Percentiles rank a stretch among this genome's conserved stretches.
Evolutionary conservation across 331 rosid genomes (phyloP).

Genomic region (Acacia pycnantha): DNA sequence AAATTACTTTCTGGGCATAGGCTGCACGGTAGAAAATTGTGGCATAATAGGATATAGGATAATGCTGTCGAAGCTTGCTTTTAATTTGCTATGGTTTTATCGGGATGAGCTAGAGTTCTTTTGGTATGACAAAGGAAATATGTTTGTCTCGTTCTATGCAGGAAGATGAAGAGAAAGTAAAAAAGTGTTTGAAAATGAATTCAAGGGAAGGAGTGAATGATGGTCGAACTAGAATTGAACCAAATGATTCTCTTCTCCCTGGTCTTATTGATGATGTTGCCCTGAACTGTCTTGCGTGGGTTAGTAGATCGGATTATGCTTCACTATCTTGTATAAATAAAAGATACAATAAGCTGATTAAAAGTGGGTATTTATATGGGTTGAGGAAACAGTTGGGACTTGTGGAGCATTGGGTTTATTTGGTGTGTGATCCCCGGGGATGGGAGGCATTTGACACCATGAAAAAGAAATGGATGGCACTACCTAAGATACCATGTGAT

Average conservation of each 20-base stretch:
- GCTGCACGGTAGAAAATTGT: conserved; percentile 13
- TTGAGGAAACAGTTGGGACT: conserved; percentile 62
- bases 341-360: conserved; percentile 56
- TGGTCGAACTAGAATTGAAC: conserved; percentile 53
- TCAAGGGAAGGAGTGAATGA: conserved; percentile 50
- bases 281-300: conserved; percentile 64
- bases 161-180: conserved; percentile 41
- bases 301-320: conserved; percentile 63
- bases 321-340: conserved; percentile 55
- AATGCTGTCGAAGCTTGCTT: conserved; percentile 22
- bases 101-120: conserved; percentile 39
- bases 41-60: conserved; percentile 9
- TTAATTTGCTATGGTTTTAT: conserved; percentile 36
- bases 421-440: conserved; percentile 73
- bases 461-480: conserved; percentile 64
- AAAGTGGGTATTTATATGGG: conserved; percentile 55
- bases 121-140: conserved; percentile 39
- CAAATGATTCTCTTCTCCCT: conserved; percentile 69
- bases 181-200: conserved; percentile 29
- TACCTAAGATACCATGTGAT: conserved; percentile 84
- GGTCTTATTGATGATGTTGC: conserved; percentile 77
- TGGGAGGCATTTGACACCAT: conserved; percentile 70
- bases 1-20: conserved; percentile 34
- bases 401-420: conserved; percentile 76
- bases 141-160: conserved; percentile 33